A percentile compares a stretch with the other conserved stretches of the same genome.
These are phyloP conservation scores for Rhynchospora breviuscula DNA, from an alignment of 176 grass and related monocot genomes.

Conservation along the genomic window DNA sequence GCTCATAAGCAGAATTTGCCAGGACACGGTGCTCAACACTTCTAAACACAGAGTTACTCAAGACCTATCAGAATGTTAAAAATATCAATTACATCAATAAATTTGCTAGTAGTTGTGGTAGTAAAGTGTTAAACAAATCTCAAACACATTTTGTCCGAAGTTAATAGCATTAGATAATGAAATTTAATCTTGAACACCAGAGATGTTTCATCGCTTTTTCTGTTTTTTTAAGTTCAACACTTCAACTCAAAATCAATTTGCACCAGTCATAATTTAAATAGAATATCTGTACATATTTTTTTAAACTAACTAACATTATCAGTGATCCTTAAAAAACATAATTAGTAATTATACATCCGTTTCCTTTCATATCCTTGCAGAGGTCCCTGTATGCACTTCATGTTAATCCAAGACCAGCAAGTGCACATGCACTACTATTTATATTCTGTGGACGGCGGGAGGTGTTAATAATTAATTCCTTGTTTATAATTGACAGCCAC, in stretches of 20 bases:
- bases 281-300: background rate
- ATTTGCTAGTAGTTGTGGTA: background rate
- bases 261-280: background rate
- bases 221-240: background rate
- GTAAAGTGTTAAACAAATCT: background rate
- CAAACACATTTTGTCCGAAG: too few relatives aligned
- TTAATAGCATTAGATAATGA: too few relatives aligned
- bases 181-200: background rate
- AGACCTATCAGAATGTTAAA: slow-evolving; percentile 26
- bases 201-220: background rate
- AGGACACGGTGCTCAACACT: slow-evolving; percentile 79
- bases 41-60: slow-evolving; percentile 64
- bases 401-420: background rate
- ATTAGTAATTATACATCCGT: background rate
- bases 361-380: background rate
- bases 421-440: background rate
- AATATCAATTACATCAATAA: background rate
- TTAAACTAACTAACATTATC: background rate
- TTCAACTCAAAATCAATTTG: background rate
- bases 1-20: slow-evolving; percentile 51
- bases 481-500: background rate
- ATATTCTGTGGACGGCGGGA: background rate
- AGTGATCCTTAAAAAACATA: background rate
- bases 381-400: background rate
- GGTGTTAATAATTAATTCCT: background rate